Evolutionary conservation across 225 moss, liverwort and hornwort species (phyloP), one percentile per base, ranked within the genome.

Genomic region (Takakia lepidozioides): DNA sequence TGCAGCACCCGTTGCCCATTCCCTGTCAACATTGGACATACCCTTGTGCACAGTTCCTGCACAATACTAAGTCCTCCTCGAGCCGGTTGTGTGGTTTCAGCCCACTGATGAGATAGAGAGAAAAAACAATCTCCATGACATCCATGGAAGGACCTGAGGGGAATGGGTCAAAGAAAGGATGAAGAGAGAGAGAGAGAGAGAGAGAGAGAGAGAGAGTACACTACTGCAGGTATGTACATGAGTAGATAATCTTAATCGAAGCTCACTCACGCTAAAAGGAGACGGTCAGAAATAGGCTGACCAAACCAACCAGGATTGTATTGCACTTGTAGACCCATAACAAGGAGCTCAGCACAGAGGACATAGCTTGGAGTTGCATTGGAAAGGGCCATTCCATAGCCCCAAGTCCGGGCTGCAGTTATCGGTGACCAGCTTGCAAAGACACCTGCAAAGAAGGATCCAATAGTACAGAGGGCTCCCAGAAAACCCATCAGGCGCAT

Each of bases 401-500:
- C 79, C 74, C 74, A 74, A 24, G 49, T 57, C 38, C 64, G 70
- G 27, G 69, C 63, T 24, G 50, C 59, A 8, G 56, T 60, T 42
- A 24, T 32, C 21, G 64, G 27, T n/a, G 79, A 80, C 53, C 60
- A 60, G 18, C 63, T 51, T 38, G 70, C 27, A 10, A 60, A 22
- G 5, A 44, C 53, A 10, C 56, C 63, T 13, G 54, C 55, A 28
- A 56, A 37, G 20, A 64, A 14, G 11, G 79, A 74, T n/a, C 74
- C 67, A 19, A 80, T 2, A 11, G 74, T 23, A 49, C 74, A 80
- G 15, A 71, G 11, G 47, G 59, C 63, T 46, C 79, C 74, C 2
- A 74, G 60, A 25, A 64, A 24, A 11, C 79, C 79, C 29, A 80
- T 80, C 49, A 80, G 25, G 18, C 74, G 70, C 79, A 80, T 70